phyloP scores from a whole-genome alignment of 148 eudicot species.

The Cornus kousa region DNA sequence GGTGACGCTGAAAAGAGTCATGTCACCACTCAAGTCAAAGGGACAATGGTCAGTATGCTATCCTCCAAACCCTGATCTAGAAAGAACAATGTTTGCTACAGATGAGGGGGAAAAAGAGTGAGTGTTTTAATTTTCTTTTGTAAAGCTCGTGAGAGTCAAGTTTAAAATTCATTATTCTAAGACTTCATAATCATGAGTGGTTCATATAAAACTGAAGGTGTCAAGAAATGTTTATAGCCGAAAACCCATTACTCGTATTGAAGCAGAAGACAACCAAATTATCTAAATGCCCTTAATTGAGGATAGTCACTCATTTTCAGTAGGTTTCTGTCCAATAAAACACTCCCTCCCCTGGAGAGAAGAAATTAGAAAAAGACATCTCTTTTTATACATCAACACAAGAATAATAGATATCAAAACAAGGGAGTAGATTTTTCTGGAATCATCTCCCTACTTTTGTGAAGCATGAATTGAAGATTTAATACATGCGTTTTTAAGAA shows the following conservation, averaged over 20 bases:
- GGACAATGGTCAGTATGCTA: slow-evolving; percentile 22
- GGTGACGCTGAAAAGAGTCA: slow-evolving; percentile 15
- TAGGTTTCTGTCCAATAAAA: background rate
- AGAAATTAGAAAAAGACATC: background rate
- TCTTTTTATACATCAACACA: background rate
- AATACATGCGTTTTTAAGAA: background rate
- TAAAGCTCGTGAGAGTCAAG: background rate
- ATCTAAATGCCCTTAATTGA: background rate
- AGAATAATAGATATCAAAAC: background rate
- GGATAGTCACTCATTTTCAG: background rate
- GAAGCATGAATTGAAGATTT: background rate
- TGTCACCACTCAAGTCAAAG: slow-evolving; percentile 32
- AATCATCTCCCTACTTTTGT: background rate
- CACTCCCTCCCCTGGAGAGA: no score
- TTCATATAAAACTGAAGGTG: background rate
- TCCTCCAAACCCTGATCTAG: background rate
- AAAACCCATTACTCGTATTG: background rate
- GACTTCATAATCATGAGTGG: background rate
- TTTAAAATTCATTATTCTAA: background rate
- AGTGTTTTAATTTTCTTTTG: no score
- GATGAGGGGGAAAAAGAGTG: background rate
- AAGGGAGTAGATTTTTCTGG: background rate
- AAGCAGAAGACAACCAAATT: background rate
- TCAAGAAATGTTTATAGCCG: background rate
- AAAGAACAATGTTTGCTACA: background rate